Conservation (phyloP, 768 basidiomycete genomes). For the Hypholoma fasciculare region DNA sequence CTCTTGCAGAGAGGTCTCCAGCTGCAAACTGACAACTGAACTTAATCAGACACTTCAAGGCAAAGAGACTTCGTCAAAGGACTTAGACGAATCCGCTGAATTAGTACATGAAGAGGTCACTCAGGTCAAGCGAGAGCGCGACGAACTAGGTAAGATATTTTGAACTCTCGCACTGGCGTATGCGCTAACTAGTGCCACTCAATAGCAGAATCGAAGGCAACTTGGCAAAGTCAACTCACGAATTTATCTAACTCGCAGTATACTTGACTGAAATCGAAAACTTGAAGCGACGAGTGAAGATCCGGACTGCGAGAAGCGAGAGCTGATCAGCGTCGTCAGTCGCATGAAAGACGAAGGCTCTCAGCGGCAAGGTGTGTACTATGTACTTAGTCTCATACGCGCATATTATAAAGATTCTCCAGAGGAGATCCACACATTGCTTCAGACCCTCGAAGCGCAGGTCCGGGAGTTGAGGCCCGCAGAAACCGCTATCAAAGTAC, state of each 20-base stretch:
- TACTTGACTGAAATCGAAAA: constrained; percentile 63
- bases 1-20: too few relatives aligned
- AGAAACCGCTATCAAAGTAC: constrained; percentile 76
- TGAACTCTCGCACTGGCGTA: constrained; percentile 7
- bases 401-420: constrained; percentile 12
- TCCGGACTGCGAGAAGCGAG: constrained; percentile 87
- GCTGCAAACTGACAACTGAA: too few relatives aligned
- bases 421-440: constrained; percentile 75
- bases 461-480: constrained; percentile 71
- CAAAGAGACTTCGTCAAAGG: constrained; percentile 59
- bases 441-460: constrained; percentile 65
- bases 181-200: constrained; percentile 19
- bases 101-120: constrained; percentile 54
- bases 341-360: constrained; percentile 74
- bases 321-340: constrained; percentile 81
- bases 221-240: constrained; percentile 56
- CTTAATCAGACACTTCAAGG: constrained; percentile 85
- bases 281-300: constrained; percentile 68
- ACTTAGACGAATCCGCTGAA: constrained; percentile 56
- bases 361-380: constrained; percentile 68
- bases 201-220: constrained; percentile 35
- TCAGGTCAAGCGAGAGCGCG: constrained; percentile 59
- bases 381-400: constrained; percentile 1
- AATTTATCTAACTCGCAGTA: constrained; percentile 55
- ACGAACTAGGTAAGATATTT: constrained; percentile 56